Evolutionary conservation across 768 basidiomycete genomes (phyloP).

Genomic region (Termitomyces sp.): DNA sequence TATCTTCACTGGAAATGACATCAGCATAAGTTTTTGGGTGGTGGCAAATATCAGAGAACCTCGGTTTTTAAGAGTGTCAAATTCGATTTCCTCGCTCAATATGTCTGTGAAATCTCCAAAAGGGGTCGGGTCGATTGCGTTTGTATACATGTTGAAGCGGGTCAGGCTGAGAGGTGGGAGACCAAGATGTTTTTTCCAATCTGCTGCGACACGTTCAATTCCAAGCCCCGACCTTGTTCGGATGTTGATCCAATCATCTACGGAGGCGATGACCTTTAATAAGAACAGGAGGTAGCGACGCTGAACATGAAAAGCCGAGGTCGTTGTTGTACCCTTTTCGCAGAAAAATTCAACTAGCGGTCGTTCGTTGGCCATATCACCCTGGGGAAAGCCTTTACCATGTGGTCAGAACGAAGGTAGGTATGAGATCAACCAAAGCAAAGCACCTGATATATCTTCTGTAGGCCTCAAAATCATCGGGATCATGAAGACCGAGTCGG

Average conservation of each 20-base stretch:
- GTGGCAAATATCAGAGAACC: neutral
- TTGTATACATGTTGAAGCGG: neutral
- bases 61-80: neutral
- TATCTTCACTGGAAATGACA: neutral
- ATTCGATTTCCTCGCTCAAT: neutral
- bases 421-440: neutral
- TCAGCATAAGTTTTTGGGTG: neutral
- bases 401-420: neutral
- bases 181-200: neutral
- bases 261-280: neutral
- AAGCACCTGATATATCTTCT: neutral
- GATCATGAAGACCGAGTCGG: conserved; percentile 2
- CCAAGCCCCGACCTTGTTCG: fast-evolving
- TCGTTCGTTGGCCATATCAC: neutral
- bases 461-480: neutral
- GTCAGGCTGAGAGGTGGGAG: too few relatives aligned
- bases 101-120: neutral
- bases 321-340: fast-evolving
- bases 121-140: neutral
- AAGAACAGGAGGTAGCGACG: neutral
- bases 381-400: neutral
- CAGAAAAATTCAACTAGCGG: neutral
- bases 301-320: neutral
- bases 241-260: too few relatives aligned
- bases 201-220: neutral